Evolutionary conservation across 106 monocot species (phyloP), one percentile per base, ranked within the genome.

Genomic region (Phalaenopsis aphrodite): DNA sequence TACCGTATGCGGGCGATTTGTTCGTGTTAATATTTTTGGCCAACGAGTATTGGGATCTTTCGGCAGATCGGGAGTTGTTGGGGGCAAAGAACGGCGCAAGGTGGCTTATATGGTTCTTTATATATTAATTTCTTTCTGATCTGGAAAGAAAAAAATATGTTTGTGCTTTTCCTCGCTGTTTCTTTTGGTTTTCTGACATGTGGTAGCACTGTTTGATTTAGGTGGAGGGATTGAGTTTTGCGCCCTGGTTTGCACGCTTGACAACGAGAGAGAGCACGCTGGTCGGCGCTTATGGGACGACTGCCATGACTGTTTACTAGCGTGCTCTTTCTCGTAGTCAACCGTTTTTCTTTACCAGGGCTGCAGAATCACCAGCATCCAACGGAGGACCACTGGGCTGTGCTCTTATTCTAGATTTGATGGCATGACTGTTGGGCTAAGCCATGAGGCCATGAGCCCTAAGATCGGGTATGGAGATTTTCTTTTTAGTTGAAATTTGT

Each of bases 251-350:
- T 42, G 19, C 74, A 19, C 41, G 41, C 74, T 77, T 78, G 79
- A 79, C 79, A 79, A 79, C 79, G 79, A 79, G 79, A 79, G 79
- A 79, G 79, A 79, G 79, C 79, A 79, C 79, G 79, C 79, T 68
- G 79, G 79, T 79, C 65, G 68, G 79, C 68, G 30, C 42, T 24
- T 42, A 69, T 79, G 79, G 79, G 30, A 45, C 38, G 69, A 8
- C 36, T n/a, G 7, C 64, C 78, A 78, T 78, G 65, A 21, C 46
- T 69, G 79, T 79, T 68, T 79, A 79, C 79, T 69, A 45, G 79
- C 79, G 79, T 79, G 79, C 79, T 79, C 68, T 79, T 79, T 79
- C 79, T 68, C 47, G 79, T 46, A 48, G 79, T 79, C 79, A 68
- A 36, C 79, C 78, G n/a, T 45, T 45, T 19, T 17, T 18, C n/a